Base-by-base conservation (phyloP, 805 yeast genomes). In the Kockiozyma suomiensis region DNA sequence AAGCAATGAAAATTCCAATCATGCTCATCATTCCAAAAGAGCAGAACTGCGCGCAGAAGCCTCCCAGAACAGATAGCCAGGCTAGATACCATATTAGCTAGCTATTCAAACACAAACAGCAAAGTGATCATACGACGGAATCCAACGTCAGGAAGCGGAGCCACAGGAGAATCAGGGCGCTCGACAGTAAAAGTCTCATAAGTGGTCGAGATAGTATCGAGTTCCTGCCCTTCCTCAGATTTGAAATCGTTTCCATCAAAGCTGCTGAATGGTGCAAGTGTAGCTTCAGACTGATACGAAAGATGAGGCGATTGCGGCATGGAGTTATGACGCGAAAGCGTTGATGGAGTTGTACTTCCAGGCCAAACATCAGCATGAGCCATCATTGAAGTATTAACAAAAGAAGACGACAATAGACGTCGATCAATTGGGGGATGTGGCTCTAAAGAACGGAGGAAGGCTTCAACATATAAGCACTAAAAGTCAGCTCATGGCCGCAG, bases 11-110 rank as follows among this genome's bases (percentile, higher is more conserved):
- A 43, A 57, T 48, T 13, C 66, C 66, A 35, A 54, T 50, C 32
- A 59, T 37, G 42, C 50, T 62, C 56, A 59, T 38, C 40, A 87
- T 64, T 1, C 96, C 96, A 70, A 87, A 82, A 1, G 82, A 78
- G 51, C 82, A 79, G 6, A 82, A 70, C 59, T 84, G 74, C 1
- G 89, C 89, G 28, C 83, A 71, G 66, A 83, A 82, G 0, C 85
- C 79, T 1, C 86, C 87, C 15, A 81, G 54, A 1, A 81, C 71
- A 0, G 83, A 82, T 5, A 80, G 77, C 70, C 85, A 75, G 76
- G 87, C 62, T 58, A 41, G 17, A 30, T 12, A 38, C 17, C n/a
- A 43, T 8, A 28, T 50, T 50, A 45, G 56, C 8, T n/a, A n/a
- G n/a, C n/a, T n/a, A n/a, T n/a, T n/a, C n/a, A n/a, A n/a, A n/a